Evolutionary conservation across 192 early-diverging fungal species (phyloP).

Genomic region (Linnemannia schmuckeri): DNA sequence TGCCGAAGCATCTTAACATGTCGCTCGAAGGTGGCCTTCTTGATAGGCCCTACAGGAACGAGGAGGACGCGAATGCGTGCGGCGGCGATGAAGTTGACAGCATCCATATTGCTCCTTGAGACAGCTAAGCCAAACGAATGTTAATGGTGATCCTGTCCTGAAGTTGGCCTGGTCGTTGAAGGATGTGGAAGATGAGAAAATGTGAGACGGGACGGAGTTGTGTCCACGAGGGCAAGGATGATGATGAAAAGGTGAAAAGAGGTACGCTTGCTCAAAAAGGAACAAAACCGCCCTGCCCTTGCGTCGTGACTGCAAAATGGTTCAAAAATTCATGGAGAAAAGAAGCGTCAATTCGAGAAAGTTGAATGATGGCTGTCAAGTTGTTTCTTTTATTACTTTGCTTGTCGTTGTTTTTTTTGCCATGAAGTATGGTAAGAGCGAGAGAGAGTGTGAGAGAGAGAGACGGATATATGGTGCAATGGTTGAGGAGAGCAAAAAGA

Average conservation of each 20-base stretch:
- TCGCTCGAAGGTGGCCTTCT: constrained; percentile 70
- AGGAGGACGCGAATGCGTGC: constrained; percentile 75
- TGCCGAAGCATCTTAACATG: constrained; percentile 76
- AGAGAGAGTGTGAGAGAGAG: too few relatives aligned
- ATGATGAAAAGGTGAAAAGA: background rate
- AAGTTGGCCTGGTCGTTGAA: background rate
- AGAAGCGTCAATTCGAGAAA: too few relatives aligned
- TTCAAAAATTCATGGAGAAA: background rate
- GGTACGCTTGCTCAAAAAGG: background rate
- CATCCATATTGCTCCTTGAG: constrained; percentile 46
- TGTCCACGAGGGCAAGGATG: background rate
- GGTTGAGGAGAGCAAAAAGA: background rate
- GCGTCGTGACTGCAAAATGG: background rate
- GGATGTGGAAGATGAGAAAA: background rate
- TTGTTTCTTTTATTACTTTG: background rate
- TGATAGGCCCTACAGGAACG: constrained; percentile 78
- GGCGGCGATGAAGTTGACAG: constrained; percentile 64
- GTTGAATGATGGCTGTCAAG: background rate
- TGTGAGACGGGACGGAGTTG: background rate
- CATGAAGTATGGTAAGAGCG: too few relatives aligned
- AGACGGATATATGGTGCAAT: constrained; percentile 6
- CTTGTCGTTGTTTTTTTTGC: background rate
- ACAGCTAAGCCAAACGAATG: background rate
- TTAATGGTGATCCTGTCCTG: background rate
- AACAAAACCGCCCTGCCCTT: background rate